Evolutionary conservation across 805 yeast species (phyloP), one percentile per base, ranked within the genome.

Genomic region (Candida vartiovaarae): DNA sequence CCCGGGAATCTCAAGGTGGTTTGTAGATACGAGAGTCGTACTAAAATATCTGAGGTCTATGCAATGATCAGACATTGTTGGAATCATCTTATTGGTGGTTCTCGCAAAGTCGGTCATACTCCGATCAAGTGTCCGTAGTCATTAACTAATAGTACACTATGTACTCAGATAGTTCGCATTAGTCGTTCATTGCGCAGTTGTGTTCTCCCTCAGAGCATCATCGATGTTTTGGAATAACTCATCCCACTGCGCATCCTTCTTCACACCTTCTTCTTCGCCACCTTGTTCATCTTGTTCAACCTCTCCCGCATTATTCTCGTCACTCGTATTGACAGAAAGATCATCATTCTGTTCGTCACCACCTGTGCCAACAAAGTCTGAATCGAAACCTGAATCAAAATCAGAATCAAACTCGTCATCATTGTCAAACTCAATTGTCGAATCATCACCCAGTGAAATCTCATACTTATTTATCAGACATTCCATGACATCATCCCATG

Each of bases 401-500:
- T 45, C 49, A 1, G 51, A 42, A 24, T 45, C 50, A 32, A 37
- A 36, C 24, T 49, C 53, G n/a, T 34, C 40, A 9, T 44, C 48
- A 20, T 52, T 55, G n/a, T 53, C 60, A 39, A 40, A 44, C 15
- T 36, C 43, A 15, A 28, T 43, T 24, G 25, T 27, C 25, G 33
- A 39, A 7, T 36, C 11, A 1, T 40, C 49, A 8, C 39, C 47
- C 32, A 56, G 48, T 3, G 46, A 30, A 5, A 57, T 26, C 4
- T 48, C 44, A 6, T 47, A 45, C n/a, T 43, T 50, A 6, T 39
- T 15, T 2, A 55, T 43, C 24, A 58, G n/a, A n/a, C 38, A 32
- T 38, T 56, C 61, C 61, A 56, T 58, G 4, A 58, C 44, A 3
- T 51, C 50, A 36, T 58, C 62, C 57, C 57, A 58, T 2, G 49